Percentiles rank a stretch among this genome's conserved stretches.
Conservation (phyloP, 2,329 filamentous ascomycete genomes). For the Huntiella omanensis region DNA sequence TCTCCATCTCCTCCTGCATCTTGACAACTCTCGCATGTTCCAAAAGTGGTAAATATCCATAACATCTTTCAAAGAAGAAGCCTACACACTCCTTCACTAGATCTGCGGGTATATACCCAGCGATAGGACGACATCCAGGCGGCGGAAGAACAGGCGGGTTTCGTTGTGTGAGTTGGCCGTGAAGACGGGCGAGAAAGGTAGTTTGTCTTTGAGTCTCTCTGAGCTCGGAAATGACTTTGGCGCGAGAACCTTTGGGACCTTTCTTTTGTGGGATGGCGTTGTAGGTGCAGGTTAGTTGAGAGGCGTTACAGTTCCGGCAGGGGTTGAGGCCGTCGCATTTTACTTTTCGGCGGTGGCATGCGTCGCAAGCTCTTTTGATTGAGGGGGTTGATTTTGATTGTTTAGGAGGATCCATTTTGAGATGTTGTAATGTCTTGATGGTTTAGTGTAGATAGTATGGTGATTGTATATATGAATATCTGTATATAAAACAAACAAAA, state of each 20-base stretch:
- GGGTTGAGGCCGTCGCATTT: slow-evolving; percentile 55
- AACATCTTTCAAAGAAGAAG: slow-evolving; percentile 52
- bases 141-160: slow-evolving; percentile 15
- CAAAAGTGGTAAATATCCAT: slow-evolving; percentile 43
- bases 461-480: not conserved
- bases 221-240: slow-evolving; percentile 58
- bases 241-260: slow-evolving; percentile 53
- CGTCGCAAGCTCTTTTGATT: slow-evolving; percentile 47
- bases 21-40: slow-evolving; percentile 38
- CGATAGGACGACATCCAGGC: slow-evolving; percentile 28
- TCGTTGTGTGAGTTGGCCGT: slow-evolving; percentile 36
- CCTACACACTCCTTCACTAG: slow-evolving; percentile 47
- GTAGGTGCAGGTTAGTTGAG: slow-evolving; percentile 52
- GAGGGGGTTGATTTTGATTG: slow-evolving; percentile 9
- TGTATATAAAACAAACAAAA: not conserved
- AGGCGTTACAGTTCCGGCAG: slow-evolving; percentile 50
- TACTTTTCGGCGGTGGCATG: slow-evolving; percentile 56
- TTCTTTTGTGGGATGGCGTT: slow-evolving; percentile 60
- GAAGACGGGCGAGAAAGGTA: slow-evolving; percentile 41
- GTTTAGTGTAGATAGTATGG: not conserved
- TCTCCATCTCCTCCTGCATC: slow-evolving; percentile 40
- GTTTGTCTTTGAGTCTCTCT: slow-evolving; percentile 50
- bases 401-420: not conserved
- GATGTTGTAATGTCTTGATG: not conserved
- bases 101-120: slow-evolving; percentile 40